Base-by-base conservation (phyloP, 1,284 basidiomycete genomes). In the Heimioporus retisporus region DNA sequence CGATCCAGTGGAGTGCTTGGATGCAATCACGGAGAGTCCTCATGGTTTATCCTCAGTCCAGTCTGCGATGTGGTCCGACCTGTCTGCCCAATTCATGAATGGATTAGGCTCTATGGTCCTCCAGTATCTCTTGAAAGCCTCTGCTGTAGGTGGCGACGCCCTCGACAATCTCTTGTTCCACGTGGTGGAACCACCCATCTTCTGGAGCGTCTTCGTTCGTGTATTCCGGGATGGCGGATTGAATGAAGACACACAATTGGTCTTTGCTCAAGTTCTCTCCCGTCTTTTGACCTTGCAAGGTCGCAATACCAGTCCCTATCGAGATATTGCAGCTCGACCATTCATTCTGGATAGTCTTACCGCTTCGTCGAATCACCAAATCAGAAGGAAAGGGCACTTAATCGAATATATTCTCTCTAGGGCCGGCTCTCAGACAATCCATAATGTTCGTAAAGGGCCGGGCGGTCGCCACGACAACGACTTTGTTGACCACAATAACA, bases 381-480 rank as follows among this genome's bases (percentile, higher is more conserved):
- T 82, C 11, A 77, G 82, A 23, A 71, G 74, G 7, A 69, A 80
- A 10, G 86, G 80, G 1, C 70, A 82, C 35, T 82, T 83, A 61
- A 82, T 89, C 69, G 81, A 86, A 65, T 76, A 83, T 57, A 72
- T 85, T 40, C 72, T 80, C 44, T 69, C 73, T 44, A 60, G 84
- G 21, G 42, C 25, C 50, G 64, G 67, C 44, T 59, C 72, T 31
- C 62, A 59, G 25, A 56, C 59, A 4, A 10, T 42, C 21, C 56
- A 68, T 48, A 64, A 69, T 8, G 63, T 65, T 43, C 65, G 64
- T 19, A 68, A 70, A 50, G 78, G 75, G 5, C 82, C 90, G 3
- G 90, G 90, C 0, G 90, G 90, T 3, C 81, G 90, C 4, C 90
- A 92, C 65, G 88, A 90, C 69, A 91, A 92, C 65, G 90, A 92